These are phyloP conservation scores for Rhodamnia argentea DNA, from an alignment of 345 rosid genomes.

Conservation along the genomic window DNA sequence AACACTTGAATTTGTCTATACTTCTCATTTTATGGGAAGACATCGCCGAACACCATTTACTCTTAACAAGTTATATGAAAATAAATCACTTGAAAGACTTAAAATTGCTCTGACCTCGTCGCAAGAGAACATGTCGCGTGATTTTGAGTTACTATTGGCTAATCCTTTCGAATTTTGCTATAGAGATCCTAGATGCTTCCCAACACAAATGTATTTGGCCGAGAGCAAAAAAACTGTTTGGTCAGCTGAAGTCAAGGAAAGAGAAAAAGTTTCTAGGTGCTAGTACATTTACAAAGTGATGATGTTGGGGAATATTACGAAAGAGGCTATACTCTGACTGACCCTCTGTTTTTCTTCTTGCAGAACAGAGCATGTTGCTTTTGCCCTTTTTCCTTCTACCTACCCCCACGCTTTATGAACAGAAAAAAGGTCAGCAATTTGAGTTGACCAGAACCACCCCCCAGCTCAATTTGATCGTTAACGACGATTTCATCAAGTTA, in stretches of 20 bases:
- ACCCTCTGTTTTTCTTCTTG: not conserved
- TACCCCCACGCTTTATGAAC: not conserved
- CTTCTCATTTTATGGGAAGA: not conserved
- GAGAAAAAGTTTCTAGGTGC: not conserved
- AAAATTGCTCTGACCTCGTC: rapidly evolving
- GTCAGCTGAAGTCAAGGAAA: not conserved
- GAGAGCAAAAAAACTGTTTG: not conserved
- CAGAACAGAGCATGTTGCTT: not conserved
- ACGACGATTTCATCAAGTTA: not conserved
- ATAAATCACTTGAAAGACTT: not conserved
- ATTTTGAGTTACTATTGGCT: not conserved
- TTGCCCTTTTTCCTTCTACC: not conserved
- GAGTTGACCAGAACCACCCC: not conserved
- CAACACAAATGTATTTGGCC: not conserved
- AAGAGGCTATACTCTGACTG: not conserved
- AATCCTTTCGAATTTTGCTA: not conserved
- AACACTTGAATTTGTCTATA: not conserved
- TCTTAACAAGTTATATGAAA: not conserved
- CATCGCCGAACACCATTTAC: not conserved
- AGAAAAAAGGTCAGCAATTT: not conserved
- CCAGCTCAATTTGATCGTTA: not conserved
- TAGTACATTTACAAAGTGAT: not conserved
- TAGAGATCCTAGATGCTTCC: not conserved
- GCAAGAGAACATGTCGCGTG: rapidly evolving
- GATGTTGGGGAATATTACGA: not conserved